Base-by-base conservation (phyloP, 1,284 basidiomycete species). In the Gomphus sp. region DNA sequence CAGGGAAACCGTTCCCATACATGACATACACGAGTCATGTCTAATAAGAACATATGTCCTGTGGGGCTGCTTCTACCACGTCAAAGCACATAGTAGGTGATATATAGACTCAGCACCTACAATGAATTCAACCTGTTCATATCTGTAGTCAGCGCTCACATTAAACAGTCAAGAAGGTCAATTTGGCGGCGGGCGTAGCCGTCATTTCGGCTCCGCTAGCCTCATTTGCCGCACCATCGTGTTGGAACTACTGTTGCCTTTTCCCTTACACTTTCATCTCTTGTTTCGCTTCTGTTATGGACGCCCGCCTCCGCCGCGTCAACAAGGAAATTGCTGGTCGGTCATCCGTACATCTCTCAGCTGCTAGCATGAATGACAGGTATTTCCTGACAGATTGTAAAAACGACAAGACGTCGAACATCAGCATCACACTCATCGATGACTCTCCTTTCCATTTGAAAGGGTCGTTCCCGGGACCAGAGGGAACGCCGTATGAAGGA, bases 401-500 rank as follows among this genome's bases (percentile, higher is more conserved):
- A 76, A 93, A 88, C 70, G 94, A 98, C 78, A 92, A 87, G 77
- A 80, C 84, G 14, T 93, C 91, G 36, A 85, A 84, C 61, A 91
- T 98, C 69, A 78, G 75, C 63, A 87, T 98, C 65, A 87, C 91
- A 62, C 85, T 93, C 71, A 77, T 98, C 67, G 91, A 93, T 69
- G 84, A 89, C 64, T 89, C 85, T 31, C 88, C 91, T 0, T 94
- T 90, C 69, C 93, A 96, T 69, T 80, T 97, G 41, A 85, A 87
- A 66, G 94, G 94, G 1, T 83, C 88, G 0, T 97, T 97, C 72
- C 83, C 86, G n/a, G 94, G 94, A 14, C 94, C 94, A 14, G 85
- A 92, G 64, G 94, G 84, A 55, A 98, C 95, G 3, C 93, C 96
- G 0, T 99, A 98, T 66, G 85, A 94, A 66, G 94, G 94, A 39